A percentile compares a stretch with the other conserved stretches of the same genome.
Conservation (phyloP, 306 rosid species). For the Citrullus mucosospermus region DNA sequence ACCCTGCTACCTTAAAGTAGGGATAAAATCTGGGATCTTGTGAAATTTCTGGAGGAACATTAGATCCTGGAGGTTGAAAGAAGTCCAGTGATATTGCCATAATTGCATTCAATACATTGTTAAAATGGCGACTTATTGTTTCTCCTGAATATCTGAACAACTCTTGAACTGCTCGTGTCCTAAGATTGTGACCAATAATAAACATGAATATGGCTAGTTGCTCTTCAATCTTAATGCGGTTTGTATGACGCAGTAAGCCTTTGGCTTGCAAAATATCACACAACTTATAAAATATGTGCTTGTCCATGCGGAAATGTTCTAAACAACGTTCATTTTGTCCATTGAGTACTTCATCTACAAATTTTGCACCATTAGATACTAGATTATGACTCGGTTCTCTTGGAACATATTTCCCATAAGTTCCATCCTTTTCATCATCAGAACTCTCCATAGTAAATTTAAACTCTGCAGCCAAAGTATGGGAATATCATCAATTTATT, state of each 20-base stretch:
- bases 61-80: constrained; percentile 51
- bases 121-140: constrained; percentile 86
- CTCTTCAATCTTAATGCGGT: constrained; percentile 85
- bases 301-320: constrained; percentile 84
- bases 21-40: constrained; percentile 74
- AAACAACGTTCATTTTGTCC: constrained; percentile 54
- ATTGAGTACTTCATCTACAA: constrained; percentile 72
- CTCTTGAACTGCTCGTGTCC: constrained; percentile 87
- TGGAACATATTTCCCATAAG: constrained; percentile 26
- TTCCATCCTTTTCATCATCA: constrained; percentile 61
- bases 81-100: constrained; percentile 68
- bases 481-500: not conserved
- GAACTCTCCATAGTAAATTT: constrained; percentile 52
- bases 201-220: constrained; percentile 85
- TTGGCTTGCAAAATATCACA: constrained; percentile 78
- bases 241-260: constrained; percentile 75
- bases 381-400: constrained; percentile 35
- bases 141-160: constrained; percentile 80
- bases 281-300: constrained; percentile 59
- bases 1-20: constrained; percentile 53
- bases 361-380: constrained; percentile 49
- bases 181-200: constrained; percentile 72
- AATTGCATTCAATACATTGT: constrained; percentile 71
- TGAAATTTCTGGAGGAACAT: constrained; percentile 38
- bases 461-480: constrained; percentile 11